phyloP scores from a whole-genome alignment of 306 rosid species.

The Rosa rugosa region DNA sequence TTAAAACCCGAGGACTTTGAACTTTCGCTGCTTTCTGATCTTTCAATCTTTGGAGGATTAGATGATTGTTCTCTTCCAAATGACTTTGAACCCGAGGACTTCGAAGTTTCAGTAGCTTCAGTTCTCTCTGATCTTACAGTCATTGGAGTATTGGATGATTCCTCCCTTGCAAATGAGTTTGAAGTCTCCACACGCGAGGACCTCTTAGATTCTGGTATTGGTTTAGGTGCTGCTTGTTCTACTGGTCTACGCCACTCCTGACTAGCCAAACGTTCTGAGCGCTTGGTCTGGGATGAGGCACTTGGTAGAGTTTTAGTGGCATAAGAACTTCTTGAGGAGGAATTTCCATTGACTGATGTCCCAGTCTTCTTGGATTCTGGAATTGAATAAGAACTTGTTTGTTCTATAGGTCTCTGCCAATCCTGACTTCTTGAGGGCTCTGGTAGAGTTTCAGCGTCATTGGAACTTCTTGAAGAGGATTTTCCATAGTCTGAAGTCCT shows the following conservation, averaged over 20 bases:
- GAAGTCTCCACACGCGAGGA: slow-evolving; percentile 31
- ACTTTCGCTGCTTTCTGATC: slow-evolving; percentile 38
- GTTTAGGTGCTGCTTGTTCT: slow-evolving; percentile 32
- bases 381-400: background rate
- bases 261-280: slow-evolving; percentile 37
- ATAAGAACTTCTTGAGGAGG: slow-evolving; percentile 43
- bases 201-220: slow-evolving; percentile 35
- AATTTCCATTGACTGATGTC: slow-evolving; percentile 18
- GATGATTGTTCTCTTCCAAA: slow-evolving; percentile 19
- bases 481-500: slow-evolving; percentile 11
- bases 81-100: slow-evolving; percentile 20
- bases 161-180: slow-evolving; percentile 2
- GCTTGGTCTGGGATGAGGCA: slow-evolving; percentile 30
- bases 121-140: slow-evolving; percentile 29
- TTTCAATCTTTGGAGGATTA: slow-evolving; percentile 30
- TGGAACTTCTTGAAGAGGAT: slow-evolving; percentile 42
- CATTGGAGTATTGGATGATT: slow-evolving; percentile 25
- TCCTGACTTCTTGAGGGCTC: slow-evolving; percentile 36
- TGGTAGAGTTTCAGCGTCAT: slow-evolving; percentile 32
- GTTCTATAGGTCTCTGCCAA: slow-evolving; percentile 15
- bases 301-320: slow-evolving; percentile 33
- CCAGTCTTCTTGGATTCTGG: slow-evolving; percentile 12
- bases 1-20: slow-evolving; percentile 22
- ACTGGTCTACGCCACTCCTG: slow-evolving; percentile 3
- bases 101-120: slow-evolving; percentile 31